Evolutionary conservation across 176 grass and related monocot species (phyloP), one percentile per base, ranked within the genome.

Genomic region (Urochloa ruziziensis): DNA sequence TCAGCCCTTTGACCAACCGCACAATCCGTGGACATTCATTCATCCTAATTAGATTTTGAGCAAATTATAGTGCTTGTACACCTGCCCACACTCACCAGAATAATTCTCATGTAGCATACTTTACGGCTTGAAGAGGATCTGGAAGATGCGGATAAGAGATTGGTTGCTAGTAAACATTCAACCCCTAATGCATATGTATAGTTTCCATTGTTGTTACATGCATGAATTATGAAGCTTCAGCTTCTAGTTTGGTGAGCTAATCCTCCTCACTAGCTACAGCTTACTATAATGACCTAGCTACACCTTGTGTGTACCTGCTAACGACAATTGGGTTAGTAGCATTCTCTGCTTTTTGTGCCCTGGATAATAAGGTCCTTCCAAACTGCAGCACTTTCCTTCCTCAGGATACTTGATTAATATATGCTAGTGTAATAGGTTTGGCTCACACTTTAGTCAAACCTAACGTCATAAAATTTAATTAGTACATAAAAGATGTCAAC

Each of bases 371-470:
- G 36, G 52, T 39, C 77, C 60, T 52, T 62, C 87, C 77, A 75
- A 61, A 80, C 39, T 37, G 23, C 74, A 66, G 28, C 21, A 29
- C 0, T 74, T 79, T 73, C 36, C 21, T 39, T 79, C 40, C n/a
- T 84, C 37, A 84, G 35, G 81, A 73, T 68, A 78, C 57, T 49
- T 89, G 67, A 34, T 54, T 70, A 75, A 53, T 16, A 30, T 59
- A 42, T 61, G n/a, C 78, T 76, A 24, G 42, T 57, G 54, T 11
- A 57, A 2, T 57, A 57, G 54, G 87, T 67, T 70, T 81, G 88
- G n/a, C n/a, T n/a, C n/a, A 86, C 57, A 82, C 73, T 65, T 82
- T 49, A 78, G 83, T 90, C 88, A 90, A 90, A 90, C 73, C 73
- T 78, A 90, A 86, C 63, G 81, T 62, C 78, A 64, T 48, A 70